These are phyloP conservation scores for Podosphaera xanthii DNA, from an alignment of 2,329 filamentous ascomycete genomes.

Conservation along the genomic window DNA sequence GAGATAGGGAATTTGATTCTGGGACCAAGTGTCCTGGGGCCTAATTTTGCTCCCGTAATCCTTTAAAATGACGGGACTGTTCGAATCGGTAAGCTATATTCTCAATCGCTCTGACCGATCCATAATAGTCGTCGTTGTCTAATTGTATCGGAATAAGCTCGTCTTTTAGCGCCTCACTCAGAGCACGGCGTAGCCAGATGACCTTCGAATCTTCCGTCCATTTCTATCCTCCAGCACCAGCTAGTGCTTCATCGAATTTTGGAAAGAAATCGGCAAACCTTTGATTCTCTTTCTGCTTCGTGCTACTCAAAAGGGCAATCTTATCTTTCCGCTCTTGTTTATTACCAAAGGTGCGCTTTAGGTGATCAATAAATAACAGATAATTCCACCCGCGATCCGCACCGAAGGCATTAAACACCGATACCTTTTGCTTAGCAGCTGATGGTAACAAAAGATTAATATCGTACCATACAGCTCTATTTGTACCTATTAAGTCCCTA, in stretches of 20 bases:
- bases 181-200: neutral
- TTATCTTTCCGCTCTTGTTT: neutral
- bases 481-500: neutral
- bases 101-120: neutral
- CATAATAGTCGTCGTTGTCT: neutral
- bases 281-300: neutral
- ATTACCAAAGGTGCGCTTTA: neutral
- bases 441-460: neutral
- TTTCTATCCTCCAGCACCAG: neutral
- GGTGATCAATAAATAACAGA: neutral
- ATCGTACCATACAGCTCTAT: neutral
- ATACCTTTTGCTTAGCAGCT: neutral
- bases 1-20: too few relatives aligned
- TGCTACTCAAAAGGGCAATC: too few relatives aligned
- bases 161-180: neutral
- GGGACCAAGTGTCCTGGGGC: too few relatives aligned
- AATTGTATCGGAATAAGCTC: neutral
- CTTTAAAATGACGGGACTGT: neutral
- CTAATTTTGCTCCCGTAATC: neutral
- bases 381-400: neutral
- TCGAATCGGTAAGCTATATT: neutral
- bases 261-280: neutral
- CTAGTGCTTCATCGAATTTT: neutral
- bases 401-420: neutral
- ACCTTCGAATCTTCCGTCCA: neutral